phyloP scores from a whole-genome alignment of 345 rosid species.

The Linum usitatissimum region DNA sequence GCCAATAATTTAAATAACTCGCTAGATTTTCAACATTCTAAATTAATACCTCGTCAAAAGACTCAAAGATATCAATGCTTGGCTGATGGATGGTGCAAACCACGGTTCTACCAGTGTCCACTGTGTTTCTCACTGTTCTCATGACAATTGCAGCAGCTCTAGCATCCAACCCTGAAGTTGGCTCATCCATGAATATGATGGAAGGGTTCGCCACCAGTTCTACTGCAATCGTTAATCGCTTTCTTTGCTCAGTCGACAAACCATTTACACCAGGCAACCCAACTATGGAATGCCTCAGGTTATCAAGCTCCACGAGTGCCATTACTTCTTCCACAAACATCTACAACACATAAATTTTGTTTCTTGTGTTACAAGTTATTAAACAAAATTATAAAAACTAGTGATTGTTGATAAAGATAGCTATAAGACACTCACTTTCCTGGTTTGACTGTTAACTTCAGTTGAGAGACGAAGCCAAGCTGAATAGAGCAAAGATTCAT shows the following conservation, averaged over 20 bases:
- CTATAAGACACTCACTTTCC: background rate
- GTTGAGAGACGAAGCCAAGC: constrained; percentile 9
- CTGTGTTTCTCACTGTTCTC: constrained; percentile 8
- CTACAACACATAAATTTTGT: background rate
- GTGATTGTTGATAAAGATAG: background rate
- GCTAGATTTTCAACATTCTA: background rate
- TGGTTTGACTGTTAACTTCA: constrained; percentile 3
- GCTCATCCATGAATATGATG: constrained; percentile 25
- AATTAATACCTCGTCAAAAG: constrained; percentile 4
- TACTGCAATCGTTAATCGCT: constrained; percentile 20
- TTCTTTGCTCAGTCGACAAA: constrained; percentile 19
- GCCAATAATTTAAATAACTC: background rate
- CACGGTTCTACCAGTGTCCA: constrained; percentile 7
- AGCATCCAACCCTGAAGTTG: constrained; percentile 22
- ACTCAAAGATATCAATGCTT: constrained; percentile 8
- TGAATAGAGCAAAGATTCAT: constrained; percentile 7
- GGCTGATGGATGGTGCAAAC: constrained; percentile 12
- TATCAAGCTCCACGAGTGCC: constrained; percentile 15
- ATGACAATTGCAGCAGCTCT: constrained; percentile 22
- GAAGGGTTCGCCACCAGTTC: constrained; percentile 24
- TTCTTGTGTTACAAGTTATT: background rate
- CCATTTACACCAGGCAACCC: constrained; percentile 15
- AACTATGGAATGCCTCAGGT: constrained; percentile 15
- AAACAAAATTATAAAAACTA: background rate
- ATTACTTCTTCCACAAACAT: constrained; percentile 10